These are phyloP conservation scores for Withania somnifera DNA, from an alignment of 305 asterid species.

Conservation along the genomic window DNA sequence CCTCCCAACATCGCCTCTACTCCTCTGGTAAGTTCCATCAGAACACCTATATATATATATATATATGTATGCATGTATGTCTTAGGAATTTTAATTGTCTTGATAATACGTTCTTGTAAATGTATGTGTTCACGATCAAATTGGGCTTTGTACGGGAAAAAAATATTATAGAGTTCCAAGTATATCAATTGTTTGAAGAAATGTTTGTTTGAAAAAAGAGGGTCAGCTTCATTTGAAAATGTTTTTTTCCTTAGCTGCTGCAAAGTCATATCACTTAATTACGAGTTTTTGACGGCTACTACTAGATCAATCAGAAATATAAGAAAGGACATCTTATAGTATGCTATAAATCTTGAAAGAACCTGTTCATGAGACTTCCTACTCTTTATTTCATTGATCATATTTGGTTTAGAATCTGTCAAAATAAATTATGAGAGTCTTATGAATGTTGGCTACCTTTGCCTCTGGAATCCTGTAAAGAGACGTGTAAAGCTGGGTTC, in stretches of 20 bases:
- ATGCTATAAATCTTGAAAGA: not conserved
- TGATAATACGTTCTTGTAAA: not conserved
- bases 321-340: not conserved
- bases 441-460: not conserved
- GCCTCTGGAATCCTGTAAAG: not conserved
- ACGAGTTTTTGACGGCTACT: not conserved
- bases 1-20: conserved; percentile 17
- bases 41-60: not conserved
- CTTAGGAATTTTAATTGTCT: not conserved
- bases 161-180: not conserved
- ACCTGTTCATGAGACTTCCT: not conserved
- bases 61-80: too few species aligned
- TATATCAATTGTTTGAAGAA: not conserved
- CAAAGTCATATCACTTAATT: too few species aligned
- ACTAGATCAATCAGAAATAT: not conserved
- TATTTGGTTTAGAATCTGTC: not conserved
- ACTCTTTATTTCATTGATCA: not conserved
- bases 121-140: not conserved
- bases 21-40: conserved; percentile 28
- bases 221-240: accelerated
- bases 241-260: too few species aligned
- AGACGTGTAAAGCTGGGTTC: not conserved
- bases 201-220: not conserved
- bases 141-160: not conserved
- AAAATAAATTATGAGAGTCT: not conserved